phyloP scores from a whole-genome alignment of 1,284 basidiomycete genomes.

The Meripilus lineatus region DNA sequence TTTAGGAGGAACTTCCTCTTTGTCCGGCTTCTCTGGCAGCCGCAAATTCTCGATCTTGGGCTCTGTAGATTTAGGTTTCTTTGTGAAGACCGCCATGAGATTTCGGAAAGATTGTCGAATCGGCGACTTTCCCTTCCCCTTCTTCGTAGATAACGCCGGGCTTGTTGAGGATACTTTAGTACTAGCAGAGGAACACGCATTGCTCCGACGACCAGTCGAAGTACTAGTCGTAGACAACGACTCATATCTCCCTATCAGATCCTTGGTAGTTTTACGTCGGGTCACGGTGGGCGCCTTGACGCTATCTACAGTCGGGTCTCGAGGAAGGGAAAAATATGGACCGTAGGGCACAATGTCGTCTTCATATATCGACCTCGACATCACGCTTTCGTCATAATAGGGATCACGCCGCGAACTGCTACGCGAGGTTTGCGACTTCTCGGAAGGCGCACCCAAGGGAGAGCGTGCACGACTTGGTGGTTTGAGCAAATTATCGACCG shows the following conservation, averaged over 20 bases:
- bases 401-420: too few relatives aligned
- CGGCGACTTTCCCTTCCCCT: constrained; percentile 38
- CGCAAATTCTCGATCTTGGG: not conserved
- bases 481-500: not conserved
- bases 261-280: constrained; percentile 29
- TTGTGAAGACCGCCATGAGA: constrained; percentile 61
- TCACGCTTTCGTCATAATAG: too few relatives aligned
- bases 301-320: constrained; percentile 9
- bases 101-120: constrained; percentile 64
- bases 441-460: too few relatives aligned
- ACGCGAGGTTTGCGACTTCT: too few relatives aligned
- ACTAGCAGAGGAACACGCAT: not conserved
- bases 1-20: not conserved
- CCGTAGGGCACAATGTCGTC: too few relatives aligned
- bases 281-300: constrained; percentile 8
- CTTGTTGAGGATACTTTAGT: not conserved
- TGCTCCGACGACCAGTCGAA: not conserved
- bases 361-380: too few relatives aligned
- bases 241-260: constrained; percentile 32
- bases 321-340: constrained; percentile 25
- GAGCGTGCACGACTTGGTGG: too few relatives aligned
- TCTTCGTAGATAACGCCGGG: constrained; percentile 12
- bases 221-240: constrained; percentile 13
- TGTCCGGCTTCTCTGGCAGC: not conserved
- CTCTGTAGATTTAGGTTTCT: constrained; percentile 24